phyloP scores from a whole-genome alignment of 352 stramenopile genomes.

The Blastocystis sp. region DNA sequence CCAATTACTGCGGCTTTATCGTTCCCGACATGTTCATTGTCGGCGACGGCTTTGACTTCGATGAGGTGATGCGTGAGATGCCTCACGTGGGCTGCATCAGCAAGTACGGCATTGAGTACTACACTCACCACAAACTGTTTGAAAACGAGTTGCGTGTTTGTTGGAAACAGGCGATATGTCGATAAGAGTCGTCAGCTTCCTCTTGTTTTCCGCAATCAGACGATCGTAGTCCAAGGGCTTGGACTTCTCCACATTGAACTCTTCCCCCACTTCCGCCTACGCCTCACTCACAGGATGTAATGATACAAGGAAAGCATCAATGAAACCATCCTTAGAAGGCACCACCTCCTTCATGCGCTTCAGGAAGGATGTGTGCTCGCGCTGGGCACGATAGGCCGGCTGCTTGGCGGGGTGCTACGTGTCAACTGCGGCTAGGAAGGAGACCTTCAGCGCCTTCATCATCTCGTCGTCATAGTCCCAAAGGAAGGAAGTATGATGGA shows the following conservation, averaged over 20 bases:
- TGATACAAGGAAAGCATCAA: slow-evolving; percentile 68
- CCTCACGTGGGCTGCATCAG: slow-evolving; percentile 54
- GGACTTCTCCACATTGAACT: slow-evolving; percentile 25
- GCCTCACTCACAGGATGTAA: not conserved
- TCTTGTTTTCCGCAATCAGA: slow-evolving; percentile 40
- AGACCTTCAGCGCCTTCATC: slow-evolving; percentile 89
- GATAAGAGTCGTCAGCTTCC: slow-evolving; percentile 52
- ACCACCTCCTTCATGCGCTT: slow-evolving; percentile 79
- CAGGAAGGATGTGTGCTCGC: slow-evolving; percentile 88
- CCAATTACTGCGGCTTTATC: slow-evolving; percentile 90
- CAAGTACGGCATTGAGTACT: slow-evolving; percentile 64
- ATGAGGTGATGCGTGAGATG: slow-evolving; percentile 66
- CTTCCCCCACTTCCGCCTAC: slow-evolving; percentile 47
- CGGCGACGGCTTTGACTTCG: slow-evolving; percentile 60
- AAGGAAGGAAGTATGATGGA: slow-evolving; percentile 95
- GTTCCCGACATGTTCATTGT: slow-evolving; percentile 90
- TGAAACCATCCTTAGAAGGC: slow-evolving; percentile 69
- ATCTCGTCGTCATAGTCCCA: slow-evolving; percentile 88
- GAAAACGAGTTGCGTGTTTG: slow-evolving; percentile 15
- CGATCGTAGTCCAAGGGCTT: slow-evolving; percentile 25
- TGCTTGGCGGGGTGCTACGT: slow-evolving; percentile 80
- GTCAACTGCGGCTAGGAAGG: not conserved
- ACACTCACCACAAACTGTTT: slow-evolving; percentile 64
- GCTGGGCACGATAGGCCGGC: slow-evolving; percentile 86
- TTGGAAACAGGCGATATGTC: slow-evolving; percentile 22